phyloP scores from a whole-genome alignment of 257 asterid species.

The Solanum lignicaule region DNA sequence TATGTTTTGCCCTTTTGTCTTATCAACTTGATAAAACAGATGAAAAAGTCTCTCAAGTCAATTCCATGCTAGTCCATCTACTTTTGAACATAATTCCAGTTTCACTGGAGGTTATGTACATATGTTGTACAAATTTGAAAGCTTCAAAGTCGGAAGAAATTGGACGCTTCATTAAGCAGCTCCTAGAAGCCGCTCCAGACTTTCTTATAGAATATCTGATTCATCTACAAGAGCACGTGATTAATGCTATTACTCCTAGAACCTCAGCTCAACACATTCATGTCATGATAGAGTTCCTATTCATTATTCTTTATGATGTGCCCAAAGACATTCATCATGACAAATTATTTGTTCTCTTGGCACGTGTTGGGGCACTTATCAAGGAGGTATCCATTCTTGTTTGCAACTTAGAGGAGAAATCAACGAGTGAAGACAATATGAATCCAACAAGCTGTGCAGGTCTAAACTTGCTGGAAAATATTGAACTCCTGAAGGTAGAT shows the following conservation, averaged over 20 bases:
- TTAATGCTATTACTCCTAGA: not conserved
- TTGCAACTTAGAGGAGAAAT: not conserved
- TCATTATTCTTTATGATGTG: not conserved
- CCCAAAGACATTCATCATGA: not conserved
- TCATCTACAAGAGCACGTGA: not conserved
- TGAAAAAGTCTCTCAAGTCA: not conserved
- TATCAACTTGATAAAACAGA: too few species aligned
- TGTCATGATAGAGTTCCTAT: not conserved
- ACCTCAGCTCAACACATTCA: fast-evolving
- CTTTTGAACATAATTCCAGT: not conserved
- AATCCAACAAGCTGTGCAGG: too few species aligned
- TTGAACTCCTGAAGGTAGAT: not conserved
- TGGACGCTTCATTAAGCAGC: not conserved
- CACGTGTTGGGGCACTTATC: not conserved
- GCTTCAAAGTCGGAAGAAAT: not conserved
- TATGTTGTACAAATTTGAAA: not conserved
- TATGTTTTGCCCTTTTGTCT: not conserved
- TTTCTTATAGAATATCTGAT: not conserved
- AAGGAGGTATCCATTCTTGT: not conserved
- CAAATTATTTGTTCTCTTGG: not conserved
- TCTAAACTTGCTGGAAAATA: not conserved
- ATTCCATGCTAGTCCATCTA: not conserved
- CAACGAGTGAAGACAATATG: not conserved
- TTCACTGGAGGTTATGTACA: not conserved
- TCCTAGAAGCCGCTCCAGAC: not conserved